Base-by-base conservation (phyloP, 202 grass and related monocot species). In the Schoenoplectus tabernaemontani region DNA sequence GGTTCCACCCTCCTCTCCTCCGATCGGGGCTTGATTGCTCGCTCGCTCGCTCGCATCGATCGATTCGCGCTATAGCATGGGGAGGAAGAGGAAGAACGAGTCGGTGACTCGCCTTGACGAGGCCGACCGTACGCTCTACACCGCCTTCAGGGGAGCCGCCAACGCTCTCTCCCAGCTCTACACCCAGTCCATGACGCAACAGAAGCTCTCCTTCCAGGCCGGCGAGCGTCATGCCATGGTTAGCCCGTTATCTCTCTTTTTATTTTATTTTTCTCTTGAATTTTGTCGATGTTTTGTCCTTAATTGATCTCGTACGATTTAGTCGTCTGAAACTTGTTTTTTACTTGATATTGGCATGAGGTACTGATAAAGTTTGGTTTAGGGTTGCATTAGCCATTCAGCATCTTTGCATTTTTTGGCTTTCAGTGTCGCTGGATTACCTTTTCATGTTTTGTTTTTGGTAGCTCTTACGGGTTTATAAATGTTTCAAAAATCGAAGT, bases 141-240 rank as follows among this genome's bases (percentile, higher is more conserved):
- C 92, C 59, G 77, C 88, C 60, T 96, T 99, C 83, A 89, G 90
- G 61, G 84, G 88, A 82, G 88, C 92, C 39, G 96, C 96, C 13
- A 99, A 99, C 85, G 90, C 90, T 59, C 91, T 99, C 5, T 93
- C 96, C 26, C 90, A 89, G 86, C 85, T 98, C 75, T 98, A 98
- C 81, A 86, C 89, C 47, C 88, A 95, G 70, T 88, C 91, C 85
- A 95, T 88, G 88, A 80, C 83, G 37, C 91, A 98, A 53, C 91
- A 95, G 69, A 95, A 89, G 84, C 62, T 89, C 81, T 92, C 91
- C 86, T 98, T 95, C 81, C 91, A 98, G 64, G 88, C 91, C 58
- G 91, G 88, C 82, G 91, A 98, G 83, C 91, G 85, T 81, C 86
- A 95, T 59, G 83, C 81, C 44, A 48, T 91, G 78, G 91, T 98